phyloP scores from a whole-genome alignment of 2,329 filamentous ascomycete genomes.

The Chaetothyriales sp. region DNA sequence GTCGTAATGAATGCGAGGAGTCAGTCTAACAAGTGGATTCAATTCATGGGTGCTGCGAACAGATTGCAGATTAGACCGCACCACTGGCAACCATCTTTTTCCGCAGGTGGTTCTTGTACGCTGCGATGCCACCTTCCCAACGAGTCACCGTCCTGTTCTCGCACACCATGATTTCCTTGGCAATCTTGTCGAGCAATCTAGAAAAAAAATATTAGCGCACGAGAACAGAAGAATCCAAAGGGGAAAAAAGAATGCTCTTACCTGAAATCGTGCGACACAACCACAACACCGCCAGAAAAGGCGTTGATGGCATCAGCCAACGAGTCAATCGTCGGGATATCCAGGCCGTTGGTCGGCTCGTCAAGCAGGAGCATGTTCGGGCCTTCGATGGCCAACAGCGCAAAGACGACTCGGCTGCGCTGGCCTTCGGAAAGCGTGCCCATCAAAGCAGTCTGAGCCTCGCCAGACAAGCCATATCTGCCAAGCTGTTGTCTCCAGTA shows the following conservation, averaged over 20 bases:
- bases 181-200: slow-evolving; percentile 96
- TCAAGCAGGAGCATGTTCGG: slow-evolving; percentile 98
- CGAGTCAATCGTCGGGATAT: slow-evolving; percentile 97
- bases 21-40: not conserved
- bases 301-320: slow-evolving; percentile 95
- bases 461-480: slow-evolving; percentile 81
- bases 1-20: not conserved
- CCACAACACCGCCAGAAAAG: slow-evolving; percentile 89
- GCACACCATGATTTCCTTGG: slow-evolving; percentile 98
- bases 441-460: slow-evolving; percentile 92
- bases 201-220: slow-evolving; percentile 6
- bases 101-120: slow-evolving; percentile 96
- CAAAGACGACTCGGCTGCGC: slow-evolving; percentile 96
- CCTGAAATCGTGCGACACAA: slow-evolving; percentile 98
- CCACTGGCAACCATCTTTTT: slow-evolving; percentile 95
- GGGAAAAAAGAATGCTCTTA: slow-evolving; percentile 34
- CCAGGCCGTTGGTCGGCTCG: slow-evolving; percentile 97
- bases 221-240: slow-evolving; percentile 1
- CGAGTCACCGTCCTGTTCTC: slow-evolving; percentile 87
- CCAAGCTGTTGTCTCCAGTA: slow-evolving; percentile 98
- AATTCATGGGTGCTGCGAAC: not conserved
- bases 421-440: slow-evolving; percentile 95
- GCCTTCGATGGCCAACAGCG: slow-evolving; percentile 80
- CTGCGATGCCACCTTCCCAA: slow-evolving; percentile 80
- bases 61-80: slow-evolving; percentile 51